Conservation (phyloP, 2,329 filamentous ascomycete genomes). For the Ophiostoma fasciatum region DNA sequence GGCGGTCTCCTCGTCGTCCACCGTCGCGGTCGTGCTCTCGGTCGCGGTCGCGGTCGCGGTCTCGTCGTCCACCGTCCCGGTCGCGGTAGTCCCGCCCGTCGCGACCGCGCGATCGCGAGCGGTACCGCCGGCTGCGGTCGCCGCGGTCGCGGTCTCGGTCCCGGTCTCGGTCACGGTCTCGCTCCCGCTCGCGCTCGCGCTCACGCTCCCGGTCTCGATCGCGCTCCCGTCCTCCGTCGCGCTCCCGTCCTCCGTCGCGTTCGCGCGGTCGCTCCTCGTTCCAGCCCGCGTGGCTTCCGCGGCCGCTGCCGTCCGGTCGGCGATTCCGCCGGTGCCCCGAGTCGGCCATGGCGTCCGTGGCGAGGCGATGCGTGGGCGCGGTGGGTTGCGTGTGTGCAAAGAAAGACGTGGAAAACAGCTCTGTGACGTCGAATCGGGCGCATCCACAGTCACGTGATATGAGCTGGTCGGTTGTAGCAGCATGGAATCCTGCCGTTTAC, state of each 20-base stretch:
- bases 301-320: slow-evolving; percentile 9
- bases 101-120: neutral
- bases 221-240: slow-evolving; percentile 1
- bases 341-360: slow-evolving; percentile 7
- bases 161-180: slow-evolving; percentile 8
- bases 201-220: slow-evolving; percentile 2
- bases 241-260: neutral
- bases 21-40: slow-evolving; percentile 4
- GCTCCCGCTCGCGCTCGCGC: neutral
- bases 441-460: too few species aligned
- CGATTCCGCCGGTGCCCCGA: slow-evolving; percentile 6
- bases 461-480: too few species aligned
- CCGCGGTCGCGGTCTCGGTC: slow-evolving; percentile 7
- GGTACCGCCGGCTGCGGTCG: neutral
- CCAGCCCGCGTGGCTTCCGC: slow-evolving; percentile 1
- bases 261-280: neutral
- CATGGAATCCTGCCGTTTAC: too few species aligned
- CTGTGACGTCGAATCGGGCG: too few species aligned
- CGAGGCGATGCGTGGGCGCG: neutral
- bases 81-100: neutral
- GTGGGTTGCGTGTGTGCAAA: neutral
- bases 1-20: neutral
- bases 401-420: too few species aligned
- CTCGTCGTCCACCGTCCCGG: neutral
- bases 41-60: slow-evolving; percentile 6